Conservation (phyloP, 352 stramenopile species). For the Blastocystis sp. region DNA sequence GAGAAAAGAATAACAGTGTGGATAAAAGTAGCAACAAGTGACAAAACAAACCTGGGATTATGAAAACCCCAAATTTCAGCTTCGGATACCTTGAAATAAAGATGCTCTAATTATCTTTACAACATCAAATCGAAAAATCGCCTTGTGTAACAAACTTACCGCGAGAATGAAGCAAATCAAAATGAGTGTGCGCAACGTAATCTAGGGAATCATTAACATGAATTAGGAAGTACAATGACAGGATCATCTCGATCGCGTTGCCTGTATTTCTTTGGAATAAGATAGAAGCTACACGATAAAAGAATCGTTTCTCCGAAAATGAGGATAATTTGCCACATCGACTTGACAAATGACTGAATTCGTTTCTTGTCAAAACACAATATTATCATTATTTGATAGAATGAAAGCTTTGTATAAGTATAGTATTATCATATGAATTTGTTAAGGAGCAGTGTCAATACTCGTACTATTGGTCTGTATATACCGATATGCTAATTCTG, state of each 20-base stretch:
- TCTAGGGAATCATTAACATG: background rate
- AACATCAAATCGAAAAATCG: background rate
- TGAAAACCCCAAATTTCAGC: slow-evolving; percentile 24
- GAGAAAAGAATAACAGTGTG: slow-evolving; percentile 34
- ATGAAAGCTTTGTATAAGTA: too few relatives aligned
- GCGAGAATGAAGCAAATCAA: background rate
- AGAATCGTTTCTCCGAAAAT: slow-evolving; percentile 39
- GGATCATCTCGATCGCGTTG: background rate
- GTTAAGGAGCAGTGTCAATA: too few relatives aligned
- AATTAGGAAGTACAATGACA: background rate
- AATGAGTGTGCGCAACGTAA: background rate
- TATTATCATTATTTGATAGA: too few relatives aligned
- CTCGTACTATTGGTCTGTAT: too few relatives aligned
- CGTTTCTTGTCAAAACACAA: too few relatives aligned
- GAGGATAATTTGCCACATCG: slow-evolving; percentile 3
- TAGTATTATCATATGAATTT: too few relatives aligned
- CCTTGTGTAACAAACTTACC: background rate
- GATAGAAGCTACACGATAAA: background rate
- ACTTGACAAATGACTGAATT: background rate
- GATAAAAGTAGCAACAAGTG: background rate
- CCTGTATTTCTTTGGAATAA: background rate
- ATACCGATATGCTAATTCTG: too few relatives aligned
- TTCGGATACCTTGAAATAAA: background rate
- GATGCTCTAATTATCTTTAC: background rate
- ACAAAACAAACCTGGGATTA: background rate